These are phyloP conservation scores for Silybum marianum DNA, from an alignment of 129 eudicot species.

Conservation along the genomic window DNA sequence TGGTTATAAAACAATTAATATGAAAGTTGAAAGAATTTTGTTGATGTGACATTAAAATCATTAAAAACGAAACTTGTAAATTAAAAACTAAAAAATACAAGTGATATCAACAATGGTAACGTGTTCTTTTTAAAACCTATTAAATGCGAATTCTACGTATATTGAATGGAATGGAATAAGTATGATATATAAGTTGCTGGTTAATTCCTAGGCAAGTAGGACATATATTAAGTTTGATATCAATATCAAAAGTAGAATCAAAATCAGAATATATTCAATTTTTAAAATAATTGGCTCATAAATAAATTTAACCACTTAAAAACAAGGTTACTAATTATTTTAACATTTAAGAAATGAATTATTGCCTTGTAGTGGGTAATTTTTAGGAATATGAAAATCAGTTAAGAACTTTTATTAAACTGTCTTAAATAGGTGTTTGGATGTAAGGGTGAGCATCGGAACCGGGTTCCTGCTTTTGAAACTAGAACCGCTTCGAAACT, in stretches of 20 bases:
- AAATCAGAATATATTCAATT: neutral
- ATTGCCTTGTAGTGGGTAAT: too few species aligned
- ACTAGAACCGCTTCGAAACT: too few species aligned
- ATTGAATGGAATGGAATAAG: neutral
- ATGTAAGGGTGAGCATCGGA: too few species aligned
- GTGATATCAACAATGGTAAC: slow-evolving; percentile 21
- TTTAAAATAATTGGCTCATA: neutral
- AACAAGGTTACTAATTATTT: neutral
- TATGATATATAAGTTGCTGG: neutral
- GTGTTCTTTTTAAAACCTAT: slow-evolving; percentile 23
- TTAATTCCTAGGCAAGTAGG: neutral
- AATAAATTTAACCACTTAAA: neutral
- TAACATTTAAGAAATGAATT: neutral
- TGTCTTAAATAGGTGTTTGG: too few species aligned
- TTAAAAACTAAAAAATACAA: neutral
- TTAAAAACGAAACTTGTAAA: neutral
- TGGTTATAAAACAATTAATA: neutral
- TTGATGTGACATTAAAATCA: neutral
- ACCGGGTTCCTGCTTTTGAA: too few species aligned
- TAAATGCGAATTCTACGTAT: neutral
- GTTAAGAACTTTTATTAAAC: too few species aligned
- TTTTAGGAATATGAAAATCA: too few species aligned
- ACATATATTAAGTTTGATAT: neutral
- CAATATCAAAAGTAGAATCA: neutral
- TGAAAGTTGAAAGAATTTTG: neutral